phyloP scores from a whole-genome alignment of 176 grass and related monocot species.

The Eleusine indica region DNA sequence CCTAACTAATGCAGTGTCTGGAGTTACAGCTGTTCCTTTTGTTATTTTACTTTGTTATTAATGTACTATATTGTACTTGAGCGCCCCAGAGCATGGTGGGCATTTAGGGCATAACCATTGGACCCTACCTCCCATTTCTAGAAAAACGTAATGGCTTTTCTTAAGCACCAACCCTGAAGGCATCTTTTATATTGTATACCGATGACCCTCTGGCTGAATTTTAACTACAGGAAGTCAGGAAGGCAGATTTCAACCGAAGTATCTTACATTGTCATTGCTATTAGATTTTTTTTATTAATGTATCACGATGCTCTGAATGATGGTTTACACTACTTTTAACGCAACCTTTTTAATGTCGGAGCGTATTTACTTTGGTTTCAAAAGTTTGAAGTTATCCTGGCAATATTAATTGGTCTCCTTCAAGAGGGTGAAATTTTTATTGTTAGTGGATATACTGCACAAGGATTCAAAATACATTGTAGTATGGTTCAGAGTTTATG shows the following conservation, averaged over 20 bases:
- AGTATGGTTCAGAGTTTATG: neutral
- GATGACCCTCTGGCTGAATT: neutral
- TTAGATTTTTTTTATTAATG: neutral
- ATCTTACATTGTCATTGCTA: no score
- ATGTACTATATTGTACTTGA: neutral
- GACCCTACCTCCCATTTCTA: no score
- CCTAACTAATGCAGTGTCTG: neutral
- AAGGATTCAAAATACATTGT: neutral
- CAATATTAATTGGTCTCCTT: neutral
- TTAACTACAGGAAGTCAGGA: no score
- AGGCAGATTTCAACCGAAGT: no score
- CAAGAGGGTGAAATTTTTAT: neutral
- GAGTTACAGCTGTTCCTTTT: neutral
- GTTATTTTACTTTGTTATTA: neutral
- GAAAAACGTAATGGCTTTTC: no score
- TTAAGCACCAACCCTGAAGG: no score
- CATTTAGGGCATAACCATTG: neutral
- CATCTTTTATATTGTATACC: no score
- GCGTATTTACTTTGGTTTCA: neutral
- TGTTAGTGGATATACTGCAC: slow-evolving; percentile 8
- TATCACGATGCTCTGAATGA: neutral
- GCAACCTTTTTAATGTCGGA: neutral
- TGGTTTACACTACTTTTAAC: neutral
- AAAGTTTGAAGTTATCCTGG: neutral
- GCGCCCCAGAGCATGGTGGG: neutral